These are phyloP conservation scores for Kernera saxatilis DNA, from an alignment of 345 rosid species.

Conservation along the genomic window DNA sequence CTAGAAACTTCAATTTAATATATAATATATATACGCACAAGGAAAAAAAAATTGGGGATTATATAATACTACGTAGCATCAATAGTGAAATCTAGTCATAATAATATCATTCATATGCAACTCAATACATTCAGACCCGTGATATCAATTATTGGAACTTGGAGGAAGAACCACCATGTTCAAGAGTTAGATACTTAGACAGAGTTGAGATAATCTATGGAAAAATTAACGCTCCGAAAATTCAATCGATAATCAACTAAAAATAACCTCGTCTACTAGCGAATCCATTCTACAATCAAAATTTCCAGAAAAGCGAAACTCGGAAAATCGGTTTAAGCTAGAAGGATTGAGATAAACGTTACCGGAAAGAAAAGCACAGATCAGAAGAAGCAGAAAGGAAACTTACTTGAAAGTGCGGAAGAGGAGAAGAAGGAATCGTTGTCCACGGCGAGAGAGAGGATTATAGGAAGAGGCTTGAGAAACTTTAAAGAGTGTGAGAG, in stretches of 20 bases:
- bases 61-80: neutral
- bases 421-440: neutral
- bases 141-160: constrained; percentile 3
- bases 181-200: neutral
- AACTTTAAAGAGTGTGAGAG: constrained; percentile 3
- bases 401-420: constrained; percentile 9
- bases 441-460: neutral
- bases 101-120: neutral
- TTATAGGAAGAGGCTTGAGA: neutral
- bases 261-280: too few relatives aligned
- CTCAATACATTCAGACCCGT: neutral
- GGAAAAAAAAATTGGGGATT: neutral
- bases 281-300: neutral
- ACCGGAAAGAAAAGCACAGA: neutral
- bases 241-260: neutral
- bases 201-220: neutral
- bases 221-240: neutral
- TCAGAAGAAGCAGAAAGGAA: neutral
- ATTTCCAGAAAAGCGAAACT: neutral
- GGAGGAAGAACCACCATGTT: neutral
- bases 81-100: neutral
- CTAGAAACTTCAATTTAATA: constrained; percentile 4
- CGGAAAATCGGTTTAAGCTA: neutral
- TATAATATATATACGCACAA: neutral
- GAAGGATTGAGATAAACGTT: neutral